Evolutionary conservation across 2,329 filamentous ascomycete species (phyloP), one percentile per base, ranked within the genome.

Genomic region (Talaromyces sp.): DNA sequence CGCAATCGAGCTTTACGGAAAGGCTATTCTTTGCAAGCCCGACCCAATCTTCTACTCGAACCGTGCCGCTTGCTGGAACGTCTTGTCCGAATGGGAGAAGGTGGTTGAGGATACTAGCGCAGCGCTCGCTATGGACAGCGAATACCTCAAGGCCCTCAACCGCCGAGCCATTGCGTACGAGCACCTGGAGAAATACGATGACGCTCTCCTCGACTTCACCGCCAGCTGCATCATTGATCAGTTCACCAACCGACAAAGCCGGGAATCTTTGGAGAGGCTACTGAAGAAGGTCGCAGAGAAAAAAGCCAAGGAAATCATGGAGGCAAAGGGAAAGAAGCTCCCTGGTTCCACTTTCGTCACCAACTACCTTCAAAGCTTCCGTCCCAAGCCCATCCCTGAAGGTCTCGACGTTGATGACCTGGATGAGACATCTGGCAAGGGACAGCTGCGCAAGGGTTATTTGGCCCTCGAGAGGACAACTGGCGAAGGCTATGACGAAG

Each of bases 41-140:
- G 95, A 99, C 72, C 92, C 95, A 33, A 93, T 99, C 75, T 99
- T 95, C 84, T 99, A 96, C 84, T 98, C 95, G 66, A 99, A 99
- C 84, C 90, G 95, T 70, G 95, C 95, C 62, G 95, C 95, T 59
- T 99, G 95, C 84, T 96, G 92, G 81, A 98, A 96, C 75, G 92
- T 95, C 67, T 87, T 95, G 73, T 88, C 87, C 66, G 85, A 96
- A 70, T 99, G 93, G 92, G 89, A 96, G 56, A 93, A 95, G 82
- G 95, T 98, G 62, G 90, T 99, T 65, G 93, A 96, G 71, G 95
- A 99, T 74, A 98, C 95, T 61, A 97, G 91, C 33, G 93, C 95
- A 59, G 95, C 95, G 66, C 88, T 99, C 78, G 89, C 85, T 74
- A 90, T 99, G 78, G 92, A 99, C 75, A 89, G 89, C 69, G 91